Evolutionary conservation across 2,329 filamentous ascomycete species (phyloP).

Genomic region (Thelonectria blattea): DNA sequence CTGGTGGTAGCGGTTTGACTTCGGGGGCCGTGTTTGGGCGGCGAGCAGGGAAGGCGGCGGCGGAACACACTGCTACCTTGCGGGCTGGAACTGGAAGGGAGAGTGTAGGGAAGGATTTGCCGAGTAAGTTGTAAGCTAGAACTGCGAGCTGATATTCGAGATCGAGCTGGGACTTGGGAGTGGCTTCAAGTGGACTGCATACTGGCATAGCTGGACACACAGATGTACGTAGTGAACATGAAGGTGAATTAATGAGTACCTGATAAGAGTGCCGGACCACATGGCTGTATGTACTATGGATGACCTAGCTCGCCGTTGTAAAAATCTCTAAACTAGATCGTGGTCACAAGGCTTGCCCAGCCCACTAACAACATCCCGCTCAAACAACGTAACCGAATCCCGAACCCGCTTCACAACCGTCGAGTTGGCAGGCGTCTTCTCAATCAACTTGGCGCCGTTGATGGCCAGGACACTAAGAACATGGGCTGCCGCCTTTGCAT

Average conservation of each 20-base stretch:
- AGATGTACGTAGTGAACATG: too few relatives aligned
- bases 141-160: too few relatives aligned
- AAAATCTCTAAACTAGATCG: slow-evolving; percentile 28
- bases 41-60: slow-evolving; percentile 47
- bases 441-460: slow-evolving; percentile 33
- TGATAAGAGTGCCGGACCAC: too few relatives aligned
- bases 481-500: slow-evolving; percentile 53
- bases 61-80: slow-evolving; percentile 8
- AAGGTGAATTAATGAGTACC: too few relatives aligned
- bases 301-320: too few relatives aligned
- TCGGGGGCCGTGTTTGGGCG: slow-evolving; percentile 61
- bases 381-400: slow-evolving; percentile 29
- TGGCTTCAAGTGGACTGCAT: too few relatives aligned
- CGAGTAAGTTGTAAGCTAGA: too few relatives aligned
- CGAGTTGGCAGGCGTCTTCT: slow-evolving; percentile 30
- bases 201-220: too few relatives aligned
- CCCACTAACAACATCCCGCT: slow-evolving; percentile 22
- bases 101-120: too few relatives aligned
- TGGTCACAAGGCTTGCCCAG: slow-evolving; percentile 35
- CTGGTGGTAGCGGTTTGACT: slow-evolving; percentile 67
- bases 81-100: too few relatives aligned
- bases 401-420: slow-evolving; percentile 28
- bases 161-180: too few relatives aligned
- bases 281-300: too few relatives aligned
- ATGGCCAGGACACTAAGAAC: slow-evolving; percentile 41